These are phyloP conservation scores for Fomes fomentarius DNA, from an alignment of 1,284 basidiomycete genomes.

Conservation along the genomic window DNA sequence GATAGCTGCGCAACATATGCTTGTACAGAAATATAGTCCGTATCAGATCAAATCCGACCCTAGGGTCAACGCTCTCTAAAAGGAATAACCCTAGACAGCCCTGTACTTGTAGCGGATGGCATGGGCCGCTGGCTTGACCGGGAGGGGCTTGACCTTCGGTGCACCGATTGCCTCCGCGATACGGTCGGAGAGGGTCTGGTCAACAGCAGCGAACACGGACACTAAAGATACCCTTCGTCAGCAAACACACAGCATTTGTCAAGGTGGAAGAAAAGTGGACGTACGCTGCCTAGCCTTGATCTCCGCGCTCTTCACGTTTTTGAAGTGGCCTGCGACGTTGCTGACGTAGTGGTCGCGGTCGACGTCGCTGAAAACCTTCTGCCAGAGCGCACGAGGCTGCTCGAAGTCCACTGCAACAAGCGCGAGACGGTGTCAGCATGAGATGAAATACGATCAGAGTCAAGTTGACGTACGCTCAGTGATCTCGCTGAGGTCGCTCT, in stretches of 20 bases:
- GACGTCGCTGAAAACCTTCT: conserved; percentile 75
- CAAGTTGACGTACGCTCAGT: conserved; percentile 66
- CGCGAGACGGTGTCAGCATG: background rate
- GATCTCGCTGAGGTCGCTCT: conserved; percentile 75
- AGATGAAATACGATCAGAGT: background rate
- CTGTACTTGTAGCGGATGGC: conserved; percentile 53
- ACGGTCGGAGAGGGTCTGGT: conserved; percentile 71
- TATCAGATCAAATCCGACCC: too few species aligned
- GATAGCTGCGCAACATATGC: background rate
- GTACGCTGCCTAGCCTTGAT: conserved; percentile 73
- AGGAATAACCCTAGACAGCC: conserved; percentile 10
- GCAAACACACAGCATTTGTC: conserved; percentile 3
- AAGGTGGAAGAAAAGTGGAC: conserved; percentile 33
- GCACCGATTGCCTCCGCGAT: conserved; percentile 75
- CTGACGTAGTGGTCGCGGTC: conserved; percentile 71
- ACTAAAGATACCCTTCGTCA: conserved; percentile 44
- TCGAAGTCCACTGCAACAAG: conserved; percentile 84
- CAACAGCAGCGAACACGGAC: conserved; percentile 79
- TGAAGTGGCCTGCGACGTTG: conserved; percentile 80
- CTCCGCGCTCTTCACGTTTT: conserved; percentile 62
- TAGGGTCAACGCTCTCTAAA: too few species aligned
- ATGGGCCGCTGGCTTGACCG: conserved; percentile 63
- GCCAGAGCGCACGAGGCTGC: conserved; percentile 83
- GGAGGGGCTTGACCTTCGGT: conserved; percentile 59
- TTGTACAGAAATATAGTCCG: background rate